These are phyloP conservation scores for Microdochium paspali DNA, from an alignment of 2,329 filamentous ascomycete genomes.

Conservation along the genomic window DNA sequence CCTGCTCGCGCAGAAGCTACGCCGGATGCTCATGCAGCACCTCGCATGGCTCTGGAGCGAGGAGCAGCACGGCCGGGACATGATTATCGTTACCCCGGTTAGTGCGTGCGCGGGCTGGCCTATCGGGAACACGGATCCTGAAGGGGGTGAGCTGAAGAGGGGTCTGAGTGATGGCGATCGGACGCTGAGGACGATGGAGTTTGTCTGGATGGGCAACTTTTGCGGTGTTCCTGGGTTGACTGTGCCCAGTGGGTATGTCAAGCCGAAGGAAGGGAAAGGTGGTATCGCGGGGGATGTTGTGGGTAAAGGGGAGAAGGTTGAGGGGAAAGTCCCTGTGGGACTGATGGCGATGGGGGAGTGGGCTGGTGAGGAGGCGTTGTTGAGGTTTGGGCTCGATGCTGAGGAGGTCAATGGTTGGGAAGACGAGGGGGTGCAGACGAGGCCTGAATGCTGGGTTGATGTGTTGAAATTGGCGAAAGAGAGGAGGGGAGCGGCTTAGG, in stretches of 20 bases:
- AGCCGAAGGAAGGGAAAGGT: constrained; percentile 20
- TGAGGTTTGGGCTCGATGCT: constrained; percentile 37
- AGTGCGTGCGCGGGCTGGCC: constrained; percentile 39
- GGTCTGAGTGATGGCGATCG: constrained; percentile 36
- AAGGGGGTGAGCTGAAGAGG: constrained; percentile 23
- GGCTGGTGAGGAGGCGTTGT: constrained; percentile 37
- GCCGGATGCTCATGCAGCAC: constrained; percentile 61
- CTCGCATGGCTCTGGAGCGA: constrained; percentile 55
- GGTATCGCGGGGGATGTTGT: constrained; percentile 21
- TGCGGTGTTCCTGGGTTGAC: constrained; percentile 36
- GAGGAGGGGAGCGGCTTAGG: not conserved
- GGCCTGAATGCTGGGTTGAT: not conserved
- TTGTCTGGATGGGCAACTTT: constrained; percentile 41
- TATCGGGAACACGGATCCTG: constrained; percentile 18
- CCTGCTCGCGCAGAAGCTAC: constrained; percentile 59
- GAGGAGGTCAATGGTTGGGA: constrained; percentile 18
- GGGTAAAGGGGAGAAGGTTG: constrained; percentile 10
- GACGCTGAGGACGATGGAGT: constrained; percentile 37
- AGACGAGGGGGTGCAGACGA: not conserved
- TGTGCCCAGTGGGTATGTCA: constrained; percentile 33
- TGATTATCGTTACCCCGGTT: constrained; percentile 64
- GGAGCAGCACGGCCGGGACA: constrained; percentile 45
- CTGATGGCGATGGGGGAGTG: constrained; percentile 48
- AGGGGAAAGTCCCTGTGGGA: constrained; percentile 37
- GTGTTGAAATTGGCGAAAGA: not conserved